These are phyloP conservation scores for Russula emetica DNA, from an alignment of 768 basidiomycete genomes.

Conservation along the genomic window DNA sequence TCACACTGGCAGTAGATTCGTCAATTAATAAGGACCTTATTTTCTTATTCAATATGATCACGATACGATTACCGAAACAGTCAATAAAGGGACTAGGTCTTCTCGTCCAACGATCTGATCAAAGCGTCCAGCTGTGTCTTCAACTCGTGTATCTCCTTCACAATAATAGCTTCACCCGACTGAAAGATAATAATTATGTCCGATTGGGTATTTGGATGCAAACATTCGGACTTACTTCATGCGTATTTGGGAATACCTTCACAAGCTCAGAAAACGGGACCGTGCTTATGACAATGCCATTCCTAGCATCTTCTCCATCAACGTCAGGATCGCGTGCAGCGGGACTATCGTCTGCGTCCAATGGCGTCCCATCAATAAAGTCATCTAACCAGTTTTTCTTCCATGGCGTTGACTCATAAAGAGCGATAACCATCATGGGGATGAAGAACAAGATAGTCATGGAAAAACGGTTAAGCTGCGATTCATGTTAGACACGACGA, in stretches of 20 bases:
- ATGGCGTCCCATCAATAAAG: conserved; percentile 52
- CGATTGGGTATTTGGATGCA: conserved; percentile 13
- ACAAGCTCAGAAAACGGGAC: conserved; percentile 66
- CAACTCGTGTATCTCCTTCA: conserved; percentile 59
- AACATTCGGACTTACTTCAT: conserved; percentile 46
- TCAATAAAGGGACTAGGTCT: conserved; percentile 11
- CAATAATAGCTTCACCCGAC: conserved; percentile 66
- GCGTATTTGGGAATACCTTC: conserved; percentile 67
- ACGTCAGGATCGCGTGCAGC: conserved; percentile 56
- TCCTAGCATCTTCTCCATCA: conserved; percentile 48
- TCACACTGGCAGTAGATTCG: too few relatives aligned
- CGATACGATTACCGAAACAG: neutral
- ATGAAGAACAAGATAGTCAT: conserved; percentile 82
- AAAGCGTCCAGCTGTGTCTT: conserved; percentile 42
- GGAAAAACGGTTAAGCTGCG: conserved; percentile 66
- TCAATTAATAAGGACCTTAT: neutral
- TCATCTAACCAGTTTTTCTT: conserved; percentile 58
- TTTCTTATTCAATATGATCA: neutral
- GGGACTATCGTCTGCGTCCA: conserved; percentile 57
- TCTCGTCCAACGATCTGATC: conserved; percentile 36
- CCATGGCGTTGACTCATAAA: conserved; percentile 62
- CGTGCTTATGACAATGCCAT: conserved; percentile 62
- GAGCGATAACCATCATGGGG: conserved; percentile 67
- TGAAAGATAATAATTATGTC: conserved; percentile 32
- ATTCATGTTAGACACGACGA: conserved; percentile 12